Conservation (phyloP, 192 early-diverging fungal species). For the Backusella mclennaniae region DNA sequence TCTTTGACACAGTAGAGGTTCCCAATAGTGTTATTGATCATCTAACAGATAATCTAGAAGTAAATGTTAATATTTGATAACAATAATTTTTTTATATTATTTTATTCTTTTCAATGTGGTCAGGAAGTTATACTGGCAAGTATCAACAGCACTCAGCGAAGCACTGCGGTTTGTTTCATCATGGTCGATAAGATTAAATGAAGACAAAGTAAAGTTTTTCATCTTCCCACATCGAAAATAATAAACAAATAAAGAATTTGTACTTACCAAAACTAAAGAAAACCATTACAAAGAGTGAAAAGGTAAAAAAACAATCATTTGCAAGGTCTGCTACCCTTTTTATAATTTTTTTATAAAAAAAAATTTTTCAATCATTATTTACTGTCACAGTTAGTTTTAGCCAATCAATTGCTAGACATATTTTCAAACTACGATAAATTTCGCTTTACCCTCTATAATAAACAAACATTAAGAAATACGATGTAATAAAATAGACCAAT, state of each 20-base stretch:
- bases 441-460: too few species aligned
- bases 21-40: neutral
- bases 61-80: neutral
- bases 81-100: neutral
- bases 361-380: neutral
- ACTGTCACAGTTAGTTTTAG: neutral
- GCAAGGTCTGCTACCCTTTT: neutral
- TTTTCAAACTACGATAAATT: neutral
- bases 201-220: constrained; percentile 29
- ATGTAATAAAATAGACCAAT: too few species aligned
- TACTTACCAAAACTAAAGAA: constrained; percentile 4
- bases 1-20: neutral
- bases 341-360: neutral
- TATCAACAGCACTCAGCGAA: constrained; percentile 43
- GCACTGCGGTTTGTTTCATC: constrained; percentile 40
- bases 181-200: constrained; percentile 43
- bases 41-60: neutral
- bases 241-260: neutral
- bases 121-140: constrained; percentile 44
- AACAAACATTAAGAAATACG: too few species aligned
- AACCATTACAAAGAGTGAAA: neutral
- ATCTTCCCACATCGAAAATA: constrained; percentile 18
- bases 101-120: constrained; percentile 18
- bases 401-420: neutral
- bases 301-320: neutral